Base-by-base conservation (phyloP, 768 basidiomycete species). In the Xerocomus brunneocitrinus region DNA sequence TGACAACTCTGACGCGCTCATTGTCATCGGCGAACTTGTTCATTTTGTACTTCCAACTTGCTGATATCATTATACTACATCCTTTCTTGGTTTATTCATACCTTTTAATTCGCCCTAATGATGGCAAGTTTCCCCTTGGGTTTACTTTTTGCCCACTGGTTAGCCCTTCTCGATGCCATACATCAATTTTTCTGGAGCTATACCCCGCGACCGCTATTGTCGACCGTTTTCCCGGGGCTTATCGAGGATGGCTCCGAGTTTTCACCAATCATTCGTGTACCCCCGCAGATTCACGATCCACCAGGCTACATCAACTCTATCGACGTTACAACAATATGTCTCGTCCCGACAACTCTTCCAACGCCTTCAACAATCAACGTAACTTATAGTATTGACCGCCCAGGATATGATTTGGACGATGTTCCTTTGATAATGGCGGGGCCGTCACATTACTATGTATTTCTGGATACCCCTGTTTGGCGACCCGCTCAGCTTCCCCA, bases 1-100 rank as follows among this genome's bases (percentile, higher is more conserved):
- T 62, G 62, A 62, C 19, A 10, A 40, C 36, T 19, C 1, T 1
- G 49, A 61, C 51, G 55, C 59, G 55, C 22, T 57, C 54, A n/a
- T 30, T 8, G n/a, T 36, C n/a, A 42, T 10, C 25, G 22, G 14
- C 35, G 14, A 14, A 38, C 40, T 25, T 13, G 24, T 41, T 25
- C 30, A 6, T 31, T 31, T 9, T 4, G 5, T 12, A 24, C 25
- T 28, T 43, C 8, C 40, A n/a, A 35, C 40, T 25, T 49, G 30
- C 9, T 24, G 49, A 34, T 32, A 19, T n/a, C n/a, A 14, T 30
- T n/a, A 14, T 14, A 27, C 24, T 7, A 3, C 25, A 0, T 45
- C 27, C 25, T 19, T 44, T 39, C 46, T 41, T 49, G 39, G 4
- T 44, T 43, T 51, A 47, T 39, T 48, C 12, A 31, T 24, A 14